A percentile compares a stretch with the other conserved stretches of the same genome.
These are phyloP conservation scores for Alternaria sp. DNA, from an alignment of 2,329 filamentous ascomycete species.

Conservation along the genomic window DNA sequence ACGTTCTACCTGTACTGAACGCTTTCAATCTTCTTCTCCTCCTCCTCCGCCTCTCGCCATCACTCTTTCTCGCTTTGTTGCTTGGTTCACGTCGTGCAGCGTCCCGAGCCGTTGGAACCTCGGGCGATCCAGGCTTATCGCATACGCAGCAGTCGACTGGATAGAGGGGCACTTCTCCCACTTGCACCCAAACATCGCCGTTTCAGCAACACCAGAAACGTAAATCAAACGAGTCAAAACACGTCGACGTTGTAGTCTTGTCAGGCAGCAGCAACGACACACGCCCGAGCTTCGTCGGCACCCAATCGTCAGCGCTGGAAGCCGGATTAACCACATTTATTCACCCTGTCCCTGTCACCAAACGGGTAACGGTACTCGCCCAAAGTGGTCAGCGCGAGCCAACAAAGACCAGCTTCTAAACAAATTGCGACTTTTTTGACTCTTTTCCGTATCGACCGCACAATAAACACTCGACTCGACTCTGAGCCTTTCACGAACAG, in stretches of 20 bases:
- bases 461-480: conserved; percentile 44
- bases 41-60: conserved; percentile 1
- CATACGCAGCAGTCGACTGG: conserved; percentile 17
- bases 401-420: conserved; percentile 33
- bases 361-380: conserved; percentile 30
- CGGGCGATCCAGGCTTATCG: conserved; percentile 50
- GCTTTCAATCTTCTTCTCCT: neutral
- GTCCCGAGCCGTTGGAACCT: conserved; percentile 39
- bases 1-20: neutral
- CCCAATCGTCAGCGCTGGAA: conserved; percentile 43
- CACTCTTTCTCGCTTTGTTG: conserved; percentile 15
- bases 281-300: conserved; percentile 36
- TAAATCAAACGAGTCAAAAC: conserved; percentile 18
- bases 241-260: conserved; percentile 33
- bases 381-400: conserved; percentile 34
- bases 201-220: conserved; percentile 22
- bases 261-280: conserved; percentile 41
- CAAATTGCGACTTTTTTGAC: conserved; percentile 29
- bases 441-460: conserved; percentile 32
- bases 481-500: conserved; percentile 18
- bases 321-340: conserved; percentile 32
- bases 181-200: conserved; percentile 12
- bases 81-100: conserved; percentile 21
- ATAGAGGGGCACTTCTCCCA: conserved; percentile 36
- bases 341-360: conserved; percentile 44